phyloP scores from a whole-genome alignment of 2,329 filamentous ascomycete genomes.

The Ambrosiella cleistominuta region DNA sequence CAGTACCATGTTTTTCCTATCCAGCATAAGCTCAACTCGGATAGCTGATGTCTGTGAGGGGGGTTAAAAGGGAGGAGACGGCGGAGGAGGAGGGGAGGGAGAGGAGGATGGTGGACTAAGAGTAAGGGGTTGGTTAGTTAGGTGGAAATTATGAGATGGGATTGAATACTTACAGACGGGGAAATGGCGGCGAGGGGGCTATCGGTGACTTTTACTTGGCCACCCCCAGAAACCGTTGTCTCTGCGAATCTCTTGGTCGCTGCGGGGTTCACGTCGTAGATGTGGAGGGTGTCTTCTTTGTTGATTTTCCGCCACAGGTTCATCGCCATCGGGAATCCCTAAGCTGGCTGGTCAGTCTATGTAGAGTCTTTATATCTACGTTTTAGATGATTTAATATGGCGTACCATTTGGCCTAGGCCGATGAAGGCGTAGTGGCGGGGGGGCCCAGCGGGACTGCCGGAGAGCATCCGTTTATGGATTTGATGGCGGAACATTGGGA shows the following conservation, averaged over 20 bases:
- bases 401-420: constrained; percentile 44
- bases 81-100: constrained; percentile 80
- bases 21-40: too few relatives aligned
- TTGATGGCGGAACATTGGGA: too few relatives aligned
- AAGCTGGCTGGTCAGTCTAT: not conserved
- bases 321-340: constrained; percentile 47
- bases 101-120: constrained; percentile 68
- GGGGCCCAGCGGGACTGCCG: not conserved
- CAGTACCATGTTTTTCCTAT: too few relatives aligned
- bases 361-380: not conserved
- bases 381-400: not conserved
- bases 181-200: constrained; percentile 29
- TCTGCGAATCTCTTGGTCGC: constrained; percentile 28
- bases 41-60: too few relatives aligned
- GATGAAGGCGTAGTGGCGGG: constrained; percentile 34
- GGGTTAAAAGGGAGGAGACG: constrained; percentile 64
- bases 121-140: not conserved
- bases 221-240: constrained; percentile 27
- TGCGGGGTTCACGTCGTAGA: constrained; percentile 39
- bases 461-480: not conserved
- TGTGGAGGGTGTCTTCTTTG: constrained; percentile 30
- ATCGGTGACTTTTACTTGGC: constrained; percentile 21
- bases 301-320: constrained; percentile 40
- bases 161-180: constrained; percentile 30
- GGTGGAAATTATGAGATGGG: not conserved